Evolutionary conservation across 2,329 filamentous ascomycete species (phyloP).

Genomic region (Reticulascus tulasneorum): DNA sequence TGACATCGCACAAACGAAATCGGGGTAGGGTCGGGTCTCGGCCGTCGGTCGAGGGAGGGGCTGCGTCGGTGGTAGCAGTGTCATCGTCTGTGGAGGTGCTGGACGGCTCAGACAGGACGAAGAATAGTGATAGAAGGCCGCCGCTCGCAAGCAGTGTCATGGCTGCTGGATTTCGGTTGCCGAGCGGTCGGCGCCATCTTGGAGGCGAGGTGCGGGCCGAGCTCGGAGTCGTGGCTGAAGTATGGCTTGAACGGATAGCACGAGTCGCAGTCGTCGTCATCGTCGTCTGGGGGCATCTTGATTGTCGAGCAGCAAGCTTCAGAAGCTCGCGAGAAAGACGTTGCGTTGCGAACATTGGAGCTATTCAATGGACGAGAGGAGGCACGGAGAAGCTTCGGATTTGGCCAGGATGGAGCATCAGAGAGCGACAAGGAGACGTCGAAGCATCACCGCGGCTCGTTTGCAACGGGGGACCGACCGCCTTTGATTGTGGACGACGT

Average conservation of each 20-base stretch:
- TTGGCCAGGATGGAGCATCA: too few relatives aligned
- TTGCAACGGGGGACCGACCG: too few relatives aligned
- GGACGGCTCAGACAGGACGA: constrained; percentile 13
- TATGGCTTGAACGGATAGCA: neutral
- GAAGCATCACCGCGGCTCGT: too few relatives aligned
- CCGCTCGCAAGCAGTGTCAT: constrained; percentile 14
- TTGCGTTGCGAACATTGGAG: constrained; percentile 13
- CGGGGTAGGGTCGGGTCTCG: constrained; percentile 41
- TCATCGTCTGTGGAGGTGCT: constrained; percentile 5
- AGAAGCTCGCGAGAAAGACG: constrained; percentile 12
- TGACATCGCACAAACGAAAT: constrained; percentile 47
- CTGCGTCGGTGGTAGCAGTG: constrained; percentile 5
- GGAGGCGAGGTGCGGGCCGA: too few relatives aligned
- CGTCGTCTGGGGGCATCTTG: neutral
- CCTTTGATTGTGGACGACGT: too few relatives aligned
- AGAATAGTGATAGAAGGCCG: constrained; percentile 12
- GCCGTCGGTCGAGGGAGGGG: constrained; percentile 16
- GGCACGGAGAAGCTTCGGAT: constrained; percentile 5
- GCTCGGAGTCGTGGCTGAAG: constrained; percentile 6
- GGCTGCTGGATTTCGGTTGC: neutral
- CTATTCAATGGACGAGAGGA: too few relatives aligned
- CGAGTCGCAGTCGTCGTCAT: neutral
- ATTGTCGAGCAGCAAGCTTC: constrained; percentile 3
- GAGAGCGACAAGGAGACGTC: too few relatives aligned
- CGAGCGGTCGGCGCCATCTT: neutral